Conservation (phyloP, 371 early-diverging fungal genomes). For the Mucor mucedo region DNA sequence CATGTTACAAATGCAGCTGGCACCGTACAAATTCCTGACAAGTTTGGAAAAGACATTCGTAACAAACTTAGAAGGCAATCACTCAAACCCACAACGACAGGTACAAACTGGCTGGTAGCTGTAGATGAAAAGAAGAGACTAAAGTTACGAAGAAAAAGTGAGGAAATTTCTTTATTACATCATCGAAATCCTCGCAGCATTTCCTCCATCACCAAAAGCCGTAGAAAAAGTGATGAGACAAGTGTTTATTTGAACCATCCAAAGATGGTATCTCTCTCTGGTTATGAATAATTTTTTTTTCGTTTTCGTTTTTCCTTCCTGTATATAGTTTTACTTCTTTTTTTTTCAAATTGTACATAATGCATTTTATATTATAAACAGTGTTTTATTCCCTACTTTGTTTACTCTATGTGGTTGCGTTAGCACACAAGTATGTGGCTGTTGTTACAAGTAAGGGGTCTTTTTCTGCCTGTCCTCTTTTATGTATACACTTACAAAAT, state of each 20-base stretch:
- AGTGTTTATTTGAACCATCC: constrained; percentile 9
- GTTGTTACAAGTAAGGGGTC: constrained; percentile 3
- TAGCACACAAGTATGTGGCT: background rate
- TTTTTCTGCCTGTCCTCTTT: too few species aligned
- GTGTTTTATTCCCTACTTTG: background rate
- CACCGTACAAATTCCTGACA: constrained; percentile 37
- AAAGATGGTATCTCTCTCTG: constrained; percentile 16
- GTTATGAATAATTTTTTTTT: background rate
- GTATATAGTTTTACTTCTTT: background rate
- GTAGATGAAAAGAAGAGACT: background rate
- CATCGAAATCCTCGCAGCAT: background rate
- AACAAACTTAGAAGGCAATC: constrained; percentile 1
- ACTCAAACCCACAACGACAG: background rate
- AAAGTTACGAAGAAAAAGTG: constrained; percentile 14
- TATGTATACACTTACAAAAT: too few species aligned
- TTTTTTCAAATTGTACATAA: background rate
- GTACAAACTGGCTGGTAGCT: too few species aligned
- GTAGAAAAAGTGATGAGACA: constrained; percentile 22
- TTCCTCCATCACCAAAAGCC: background rate
- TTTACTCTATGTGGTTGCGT: background rate
- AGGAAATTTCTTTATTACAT: constrained; percentile 11
- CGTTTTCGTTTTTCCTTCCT: background rate
- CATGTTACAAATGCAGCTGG: constrained; percentile 46
- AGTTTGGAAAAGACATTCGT: constrained; percentile 3
- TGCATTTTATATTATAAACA: too few species aligned